Evolutionary conservation across 2,329 filamentous ascomycete species (phyloP), one percentile per base, ranked within the genome.

Genomic region (Ceratocystis cacaofunesta): DNA sequence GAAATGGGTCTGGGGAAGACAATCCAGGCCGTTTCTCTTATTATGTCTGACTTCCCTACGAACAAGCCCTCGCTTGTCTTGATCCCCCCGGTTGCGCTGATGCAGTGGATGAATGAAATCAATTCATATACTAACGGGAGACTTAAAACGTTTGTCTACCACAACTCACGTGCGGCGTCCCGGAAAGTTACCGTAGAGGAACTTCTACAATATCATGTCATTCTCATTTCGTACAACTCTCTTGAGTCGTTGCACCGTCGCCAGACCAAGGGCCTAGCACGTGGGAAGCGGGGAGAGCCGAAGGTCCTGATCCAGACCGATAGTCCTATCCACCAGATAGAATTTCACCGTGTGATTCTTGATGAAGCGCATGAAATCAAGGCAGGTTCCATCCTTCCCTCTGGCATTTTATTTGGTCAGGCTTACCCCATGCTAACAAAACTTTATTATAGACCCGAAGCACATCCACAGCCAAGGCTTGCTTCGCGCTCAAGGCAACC

Each of bases 1-100:
- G 94, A 99, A 76, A 99, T 99, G 94, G 94, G 94, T 5, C 89
- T 99, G 77, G 94, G 94, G 62, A 99, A 99, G 78, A 99, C 94
- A 0, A 97, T 99, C 62, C 94, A 99, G 75, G 92, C 94, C 1
- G 94, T 99, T 19, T 96, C 92, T 2, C 82, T 99, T 57, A 91
- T 99, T 75, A 97, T 97, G 94, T 96, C 92, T 0, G 92, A 97
- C 73, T 96, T 89, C 71, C 92, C 92, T 2, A 88, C 86, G 25
- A 88, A 87, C 70, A 78, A 87, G 65, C 92, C 94, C 1, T 89
- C 90, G 0, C 79, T 97, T 3, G 92, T 97, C 1, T 81, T 96
- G 43, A 91, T 96, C 0, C 92, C 92, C 0, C 92, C 92, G 0
- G 92, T 96, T 50, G 92, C 92, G 50, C 77, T 97, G 62, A 95